Conservation (phyloP, 257 asterid genomes). For the Jacaranda mimosifolia region DNA sequence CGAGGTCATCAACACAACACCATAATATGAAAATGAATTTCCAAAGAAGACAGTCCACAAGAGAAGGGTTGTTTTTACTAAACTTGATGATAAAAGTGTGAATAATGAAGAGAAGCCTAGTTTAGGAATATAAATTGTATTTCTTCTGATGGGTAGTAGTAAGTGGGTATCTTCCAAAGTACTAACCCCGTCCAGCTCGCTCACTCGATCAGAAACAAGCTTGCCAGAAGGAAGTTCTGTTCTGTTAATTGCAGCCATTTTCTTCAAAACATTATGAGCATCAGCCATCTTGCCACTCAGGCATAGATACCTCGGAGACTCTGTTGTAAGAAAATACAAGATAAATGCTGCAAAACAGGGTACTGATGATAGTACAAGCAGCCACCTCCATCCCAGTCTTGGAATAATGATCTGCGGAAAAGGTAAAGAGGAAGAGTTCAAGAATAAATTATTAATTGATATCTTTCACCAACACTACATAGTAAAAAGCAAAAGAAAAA, state of each 20-base stretch:
- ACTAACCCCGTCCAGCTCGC: slow-evolving; percentile 42
- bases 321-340: slow-evolving; percentile 52
- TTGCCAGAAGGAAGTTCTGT: slow-evolving; percentile 58
- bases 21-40: slow-evolving; percentile 64
- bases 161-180: slow-evolving; percentile 39
- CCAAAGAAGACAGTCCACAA: slow-evolving; percentile 62
- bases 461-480: slow-evolving; percentile 5
- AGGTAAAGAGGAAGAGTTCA: background rate
- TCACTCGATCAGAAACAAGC: slow-evolving; percentile 49
- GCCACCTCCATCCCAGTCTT: slow-evolving; percentile 76
- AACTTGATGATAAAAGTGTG: slow-evolving; percentile 54
- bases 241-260: slow-evolving; percentile 51
- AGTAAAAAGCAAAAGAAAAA: background rate
- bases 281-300: slow-evolving; percentile 55
- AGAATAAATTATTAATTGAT: background rate
- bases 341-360: slow-evolving; percentile 59
- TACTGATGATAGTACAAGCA: slow-evolving; percentile 66
- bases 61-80: slow-evolving; percentile 64
- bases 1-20: slow-evolving; percentile 65
- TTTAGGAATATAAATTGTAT: slow-evolving; percentile 28
- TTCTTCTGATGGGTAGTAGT: slow-evolving; percentile 43
- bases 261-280: slow-evolving; percentile 49
- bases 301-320: slow-evolving; percentile 73
- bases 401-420: slow-evolving; percentile 63
- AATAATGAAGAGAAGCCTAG: slow-evolving; percentile 46